Base-by-base conservation (phyloP, 2,329 filamentous ascomycete species). In the Aureobasidium sp. region DNA sequence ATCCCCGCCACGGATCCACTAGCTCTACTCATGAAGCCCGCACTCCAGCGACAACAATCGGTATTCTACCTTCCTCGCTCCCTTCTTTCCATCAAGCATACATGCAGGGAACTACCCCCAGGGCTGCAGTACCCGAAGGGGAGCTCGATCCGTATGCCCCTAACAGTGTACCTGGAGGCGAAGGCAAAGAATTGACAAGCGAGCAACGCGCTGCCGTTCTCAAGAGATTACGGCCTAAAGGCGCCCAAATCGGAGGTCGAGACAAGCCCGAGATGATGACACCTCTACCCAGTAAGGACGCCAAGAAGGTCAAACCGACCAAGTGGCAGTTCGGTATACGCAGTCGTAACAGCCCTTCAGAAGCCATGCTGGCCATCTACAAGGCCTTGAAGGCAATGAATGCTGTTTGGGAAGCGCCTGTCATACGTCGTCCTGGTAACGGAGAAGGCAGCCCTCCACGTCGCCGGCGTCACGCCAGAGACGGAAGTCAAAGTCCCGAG, bases 311-410 rank as follows among this genome's bases (percentile, higher is more conserved):
- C 5, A 91, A 90, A 70, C 89, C 89, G 1, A 90, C 92, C 17
- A 90, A 93, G 67, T 99, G 94, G 94, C 94, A 99, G 73, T 99
- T 99, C 72, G 94, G 94, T 62, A 99, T 99, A 65, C 85, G 94
- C 41, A 96, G 91, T 50, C 86, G 94, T 53, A 99, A 97, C 70
- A 89, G 91, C 62, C 94, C 94, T 0, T 91, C 92, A 69, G 94
- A 99, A 74, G 94, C 94, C 0, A 88, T 99, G 74, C 79, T 96
- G 29, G 97, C 93, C 70, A 94, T 99, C 62, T 97, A 97, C 80
- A 91, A 93, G 73, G 92, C 94, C 0, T 79, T 99, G 47, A 82
- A 87, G 64, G 92, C 92, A 67, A 87, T 97, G 70, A 92, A 91
- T 36, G 94, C 92, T 13, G 87, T 91, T 55, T 97, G 95, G 88